These are phyloP conservation scores for Pythium biforme DNA, from an alignment of 352 stramenopile species.

Conservation along the genomic window DNA sequence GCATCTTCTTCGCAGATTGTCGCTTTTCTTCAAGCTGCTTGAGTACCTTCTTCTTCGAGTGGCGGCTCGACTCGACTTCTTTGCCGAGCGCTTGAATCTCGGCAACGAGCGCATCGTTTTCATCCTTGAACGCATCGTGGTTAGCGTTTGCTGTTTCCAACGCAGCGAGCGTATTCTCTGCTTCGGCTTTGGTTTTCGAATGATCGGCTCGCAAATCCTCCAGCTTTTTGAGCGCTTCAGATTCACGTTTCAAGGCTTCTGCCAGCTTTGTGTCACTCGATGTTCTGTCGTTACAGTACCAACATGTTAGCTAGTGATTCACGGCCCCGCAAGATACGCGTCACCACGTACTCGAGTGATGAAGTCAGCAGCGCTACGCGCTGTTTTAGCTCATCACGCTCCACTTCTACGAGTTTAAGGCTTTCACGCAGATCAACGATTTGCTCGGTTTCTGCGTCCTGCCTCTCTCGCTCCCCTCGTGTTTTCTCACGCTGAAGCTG, in stretches of 20 bases:
- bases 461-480: conserved; percentile 31
- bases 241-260: conserved; percentile 32
- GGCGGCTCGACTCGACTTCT: conserved; percentile 57
- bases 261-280: conserved; percentile 35
- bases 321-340: too few species aligned
- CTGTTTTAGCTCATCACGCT: conserved; percentile 18
- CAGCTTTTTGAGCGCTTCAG: conserved; percentile 33
- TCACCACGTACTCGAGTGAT: conserved; percentile 12
- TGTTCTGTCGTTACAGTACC: too few species aligned
- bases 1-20: conserved; percentile 71
- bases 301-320: neutral
- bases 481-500: conserved; percentile 43
- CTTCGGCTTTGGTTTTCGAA: conserved; percentile 28
- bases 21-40: conserved; percentile 81
- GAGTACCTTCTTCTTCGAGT: conserved; percentile 69
- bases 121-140: conserved; percentile 57
- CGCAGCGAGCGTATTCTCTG: conserved; percentile 38
- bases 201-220: conserved; percentile 35
- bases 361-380: conserved; percentile 1
- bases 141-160: conserved; percentile 50
- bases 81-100: conserved; percentile 73
- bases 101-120: conserved; percentile 69
- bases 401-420: conserved; percentile 17
- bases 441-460: conserved; percentile 35
- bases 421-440: conserved; percentile 38